Evolutionary conservation across 257 asterid species (phyloP).

Genomic region (Echium plantagineum): DNA sequence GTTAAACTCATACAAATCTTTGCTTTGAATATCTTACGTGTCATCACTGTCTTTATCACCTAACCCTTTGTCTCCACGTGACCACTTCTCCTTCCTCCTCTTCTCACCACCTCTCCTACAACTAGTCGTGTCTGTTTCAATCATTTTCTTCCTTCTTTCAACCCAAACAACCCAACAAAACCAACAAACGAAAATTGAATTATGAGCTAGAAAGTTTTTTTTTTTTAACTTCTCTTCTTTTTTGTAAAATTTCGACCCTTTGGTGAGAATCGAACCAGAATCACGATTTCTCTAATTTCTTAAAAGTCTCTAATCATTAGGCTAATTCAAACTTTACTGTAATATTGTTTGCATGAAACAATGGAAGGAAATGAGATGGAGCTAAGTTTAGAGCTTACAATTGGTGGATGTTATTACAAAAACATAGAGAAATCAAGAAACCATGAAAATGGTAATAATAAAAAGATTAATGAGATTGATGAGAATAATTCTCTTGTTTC

Average conservation of each 20-base stretch:
- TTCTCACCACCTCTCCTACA: constrained; percentile 11
- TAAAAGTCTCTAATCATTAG: too few species aligned
- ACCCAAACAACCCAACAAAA: neutral
- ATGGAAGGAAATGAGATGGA: constrained; percentile 26
- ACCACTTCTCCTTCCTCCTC: constrained; percentile 12
- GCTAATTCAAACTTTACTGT: too few species aligned
- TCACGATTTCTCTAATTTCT: too few species aligned
- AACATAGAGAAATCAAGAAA: constrained; percentile 10
- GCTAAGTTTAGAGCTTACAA: constrained; percentile 55
- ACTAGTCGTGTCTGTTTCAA: neutral
- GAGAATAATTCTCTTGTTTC: constrained; percentile 4
- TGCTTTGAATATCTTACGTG: constrained; percentile 27
- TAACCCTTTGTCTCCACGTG: constrained; percentile 37
- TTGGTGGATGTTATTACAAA: constrained; percentile 42
- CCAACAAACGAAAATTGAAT: constrained; percentile 4
- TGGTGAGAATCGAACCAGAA: too few species aligned
- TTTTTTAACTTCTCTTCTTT: neutral
- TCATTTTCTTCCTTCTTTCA: neutral
- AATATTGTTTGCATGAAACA: constrained; percentile 7
- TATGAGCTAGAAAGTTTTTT: neutral
- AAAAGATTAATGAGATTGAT: neutral
- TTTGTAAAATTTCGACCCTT: too few species aligned
- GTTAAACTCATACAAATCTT: constrained; percentile 7
- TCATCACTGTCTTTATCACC: constrained; percentile 14
- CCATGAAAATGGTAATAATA: neutral